Base-by-base conservation (phyloP, 805 yeast genomes). In the Cyberlindnera euphorbiiphila region DNA sequence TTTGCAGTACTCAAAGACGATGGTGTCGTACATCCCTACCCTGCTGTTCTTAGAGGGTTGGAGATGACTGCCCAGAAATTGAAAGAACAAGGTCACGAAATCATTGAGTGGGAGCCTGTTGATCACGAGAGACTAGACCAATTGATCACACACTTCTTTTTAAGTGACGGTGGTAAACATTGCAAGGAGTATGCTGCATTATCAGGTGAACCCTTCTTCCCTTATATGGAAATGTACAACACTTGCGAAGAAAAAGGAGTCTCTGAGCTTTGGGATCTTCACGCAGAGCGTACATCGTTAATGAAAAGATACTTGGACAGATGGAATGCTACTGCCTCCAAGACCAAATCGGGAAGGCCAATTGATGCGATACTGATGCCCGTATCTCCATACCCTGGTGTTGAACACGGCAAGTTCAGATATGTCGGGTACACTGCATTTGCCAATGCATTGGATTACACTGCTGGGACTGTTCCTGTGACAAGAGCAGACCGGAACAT, bases 391-490 rank as follows among this genome's bases (percentile, higher is more conserved):
- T 61, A 26, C 41, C 60, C 66, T 22, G 67, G 66, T 40, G 71
- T 71, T 6, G 51, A 36, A 14, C 36, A 41, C 23, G 47, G 46
- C 25, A 50, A 49, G 36, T 49, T 50, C 40, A 46, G 39, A 30
- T 49, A 49, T 26, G 53, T 50, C 4, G 51, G 51, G 2, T 81
- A 81, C 57, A 78, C 86, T 4, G 66, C 74, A 18, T 60, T 67
- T 51, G 65, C 72, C 54, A 78, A 78, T 54, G 64, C 72, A 9
- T 53, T 77, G 15, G 84, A 78, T 51, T 76, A 74, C 49, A 58
- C 78, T 10, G 72, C 73, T 36, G 78, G 77, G 30, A 69, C 71
- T 2, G 49, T 81, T 23, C 87, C 86, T 0, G 77, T 78, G 4
- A 68, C 78, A 4, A 62, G 66, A 42, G 83, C 75, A 2, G 79